These are phyloP conservation scores for Strobilomyces confusus DNA, from an alignment of 768 basidiomycete genomes.

Conservation along the genomic window DNA sequence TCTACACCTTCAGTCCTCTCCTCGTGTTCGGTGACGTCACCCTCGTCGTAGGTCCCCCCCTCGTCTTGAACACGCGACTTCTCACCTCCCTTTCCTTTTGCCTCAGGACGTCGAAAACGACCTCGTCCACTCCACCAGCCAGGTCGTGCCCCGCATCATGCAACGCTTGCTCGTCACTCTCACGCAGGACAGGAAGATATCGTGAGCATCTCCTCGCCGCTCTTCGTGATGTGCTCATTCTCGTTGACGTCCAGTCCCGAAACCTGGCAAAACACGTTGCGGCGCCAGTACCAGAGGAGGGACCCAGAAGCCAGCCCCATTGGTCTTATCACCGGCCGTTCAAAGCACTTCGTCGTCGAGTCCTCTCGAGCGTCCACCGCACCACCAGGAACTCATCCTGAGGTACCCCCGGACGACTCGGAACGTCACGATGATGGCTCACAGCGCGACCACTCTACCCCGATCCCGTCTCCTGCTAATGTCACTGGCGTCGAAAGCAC, in stretches of 20 bases:
- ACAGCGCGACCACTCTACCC: constrained; percentile 4
- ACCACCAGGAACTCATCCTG: constrained; percentile 12
- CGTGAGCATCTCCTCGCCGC: constrained; percentile 43
- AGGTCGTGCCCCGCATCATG: constrained; percentile 70
- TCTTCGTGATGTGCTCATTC: constrained; percentile 12
- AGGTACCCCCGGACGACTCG: constrained; percentile 4
- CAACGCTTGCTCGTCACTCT: constrained; percentile 67
- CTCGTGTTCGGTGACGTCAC: constrained; percentile 71
- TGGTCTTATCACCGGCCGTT: constrained; percentile 45
- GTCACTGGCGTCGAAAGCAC: background rate
- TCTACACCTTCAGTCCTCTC: constrained; percentile 75
- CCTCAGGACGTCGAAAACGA: constrained; percentile 76
- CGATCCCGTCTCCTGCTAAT: constrained; percentile 4
- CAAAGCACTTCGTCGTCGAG: constrained; percentile 21
- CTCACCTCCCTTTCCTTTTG: constrained; percentile 11
- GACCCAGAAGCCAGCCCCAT: constrained; percentile 70
- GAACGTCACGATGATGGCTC: constrained; percentile 13
- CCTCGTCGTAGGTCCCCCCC: constrained; percentile 45
- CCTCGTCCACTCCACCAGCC: constrained; percentile 54
- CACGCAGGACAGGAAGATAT: constrained; percentile 77
- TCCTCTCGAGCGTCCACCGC: constrained; percentile 30
- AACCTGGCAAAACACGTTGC: constrained; percentile 75
- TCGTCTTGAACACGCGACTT: background rate
- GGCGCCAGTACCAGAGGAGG: constrained; percentile 73
- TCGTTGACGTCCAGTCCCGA: constrained; percentile 45